Evolutionary conservation across 495 filamentous ascomycete genomes (phyloP), one percentile per base, ranked within the genome.

Genomic region (Lasiosphaeriaceae sp.): DNA sequence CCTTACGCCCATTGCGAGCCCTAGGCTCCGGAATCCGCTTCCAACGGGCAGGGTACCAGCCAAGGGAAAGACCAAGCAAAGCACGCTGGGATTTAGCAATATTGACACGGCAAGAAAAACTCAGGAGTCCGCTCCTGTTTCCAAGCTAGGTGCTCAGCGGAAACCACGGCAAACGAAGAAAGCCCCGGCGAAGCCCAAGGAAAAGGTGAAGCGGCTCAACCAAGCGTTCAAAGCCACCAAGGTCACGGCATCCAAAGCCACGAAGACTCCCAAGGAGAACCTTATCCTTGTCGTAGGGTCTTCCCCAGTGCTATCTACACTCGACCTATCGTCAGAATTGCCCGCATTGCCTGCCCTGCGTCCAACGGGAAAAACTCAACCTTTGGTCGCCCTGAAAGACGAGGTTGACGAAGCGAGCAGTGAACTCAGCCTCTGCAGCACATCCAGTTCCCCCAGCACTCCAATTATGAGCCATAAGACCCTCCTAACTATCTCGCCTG

Each of bases 1-100:
- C 47, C 79, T 83, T n/a, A 90, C 86, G 12, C 87, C 88, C 47
- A 78, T 77, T 57, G 76, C 80, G 0, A 86, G 77, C 58, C 83
- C 80, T 55, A 73, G 68, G 74, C 78, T 71, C 20, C 75, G 81
- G 50, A 77, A 71, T 65, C 66, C 73, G 62, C 61, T 80, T 62
- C 74, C 77, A 64, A 50, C 46, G 9, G 45, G 54, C 20, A 71
- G 74, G 56, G 56, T 68, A 11, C 55, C 52, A 17, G 47, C 35
- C 59, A 71, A 67, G 52, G 23, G 12, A 31, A 65, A 59, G 35
- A 39, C 61, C 1, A 78, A 74, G 55, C 76, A 79, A 50, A 72
- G 66, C 53, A 76, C 65, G 37, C 68, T 79, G 26, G 31, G 54
- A 2, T 78, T 70, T 14, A 48, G 50, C 29, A 55, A 45, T 12